Base-by-base conservation (phyloP, 2,329 filamentous ascomycete species). In the Colletotrichum musicola region DNA sequence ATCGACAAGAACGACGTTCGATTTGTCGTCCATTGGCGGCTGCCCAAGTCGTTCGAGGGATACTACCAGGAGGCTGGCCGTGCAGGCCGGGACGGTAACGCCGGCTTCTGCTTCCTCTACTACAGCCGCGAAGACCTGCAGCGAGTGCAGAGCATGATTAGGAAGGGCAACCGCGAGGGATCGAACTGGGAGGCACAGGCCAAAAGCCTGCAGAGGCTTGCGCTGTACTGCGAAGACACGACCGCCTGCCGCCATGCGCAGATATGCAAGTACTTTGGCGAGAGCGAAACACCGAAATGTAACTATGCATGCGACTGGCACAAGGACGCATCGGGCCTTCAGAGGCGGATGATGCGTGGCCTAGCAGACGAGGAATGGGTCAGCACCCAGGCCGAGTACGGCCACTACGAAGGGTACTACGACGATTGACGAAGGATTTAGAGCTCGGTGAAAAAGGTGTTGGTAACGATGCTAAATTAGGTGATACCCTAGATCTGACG, bases 31-130 rank as follows among this genome's bases (percentile, higher is more conserved):
- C 95, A 98, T 80, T 98, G 95, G 94, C 92, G 94, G 68, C 86
- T 97, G 10, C 93, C 95, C 10, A 97, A 97, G 76, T 96, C 92
- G 3, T 97, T 98, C 77, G 95, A 98, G 78, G 94, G 95, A 1
- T 98, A 96, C 77, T 97, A 98, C 75, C 95, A 98, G 80, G 95
- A 98, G 84, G 95, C 94, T 2, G 95, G 95, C 0, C 92, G 95
- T 46, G 95, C 95, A 6, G 95, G 95, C 0, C 89, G 95, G 47
- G 95, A 98, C 74, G 93, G 94, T 25, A 95, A 95, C 71, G 94
- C 94, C 0, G 91, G 92, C 38, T 89, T 92, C 69, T 98, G 94
- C 76, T 93, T 97, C 62, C 83, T 98, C 62, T 97, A 98, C 80
- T 98, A 98, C 80, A 94, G 91, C 68, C 89, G 93, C 13, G 93